phyloP scores from a whole-genome alignment of 1,284 basidiomycete species.

The Leccinum ponderosum region DNA sequence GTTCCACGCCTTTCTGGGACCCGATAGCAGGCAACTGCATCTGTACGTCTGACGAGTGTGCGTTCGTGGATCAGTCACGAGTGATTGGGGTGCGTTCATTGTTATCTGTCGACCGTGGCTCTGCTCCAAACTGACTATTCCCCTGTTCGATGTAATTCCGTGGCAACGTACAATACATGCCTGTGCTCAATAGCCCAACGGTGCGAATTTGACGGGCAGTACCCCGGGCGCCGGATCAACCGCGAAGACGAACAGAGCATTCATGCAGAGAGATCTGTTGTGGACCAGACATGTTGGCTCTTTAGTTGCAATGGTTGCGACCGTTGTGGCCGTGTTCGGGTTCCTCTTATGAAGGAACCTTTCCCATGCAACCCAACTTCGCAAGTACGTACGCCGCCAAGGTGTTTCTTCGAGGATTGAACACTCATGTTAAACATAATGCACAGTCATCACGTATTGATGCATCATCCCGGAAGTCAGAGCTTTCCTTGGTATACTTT shows the following conservation, averaged over 20 bases:
- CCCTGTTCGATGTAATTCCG: background rate
- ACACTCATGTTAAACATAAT: background rate
- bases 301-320: background rate
- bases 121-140: background rate
- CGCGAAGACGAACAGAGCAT: constrained; percentile 53
- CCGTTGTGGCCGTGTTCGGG: background rate
- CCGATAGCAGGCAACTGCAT: constrained; percentile 66
- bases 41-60: constrained; percentile 56
- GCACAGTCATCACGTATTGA: background rate
- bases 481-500: background rate
- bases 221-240: constrained; percentile 28
- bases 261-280: background rate
- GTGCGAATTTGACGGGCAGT: constrained; percentile 59
- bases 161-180: background rate
- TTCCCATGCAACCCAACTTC: background rate
- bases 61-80: constrained; percentile 62
- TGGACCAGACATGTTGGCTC: background rate
- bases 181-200: constrained; percentile 51
- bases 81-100: constrained; percentile 59
- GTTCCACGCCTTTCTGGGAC: constrained; percentile 81
- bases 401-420: background rate
- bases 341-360: background rate
- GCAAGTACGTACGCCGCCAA: background rate
- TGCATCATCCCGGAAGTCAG: background rate
- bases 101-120: background rate